Base-by-base conservation (phyloP, 2,329 filamentous ascomycete genomes). In the Hymenotorrendiella dingleyae region DNA sequence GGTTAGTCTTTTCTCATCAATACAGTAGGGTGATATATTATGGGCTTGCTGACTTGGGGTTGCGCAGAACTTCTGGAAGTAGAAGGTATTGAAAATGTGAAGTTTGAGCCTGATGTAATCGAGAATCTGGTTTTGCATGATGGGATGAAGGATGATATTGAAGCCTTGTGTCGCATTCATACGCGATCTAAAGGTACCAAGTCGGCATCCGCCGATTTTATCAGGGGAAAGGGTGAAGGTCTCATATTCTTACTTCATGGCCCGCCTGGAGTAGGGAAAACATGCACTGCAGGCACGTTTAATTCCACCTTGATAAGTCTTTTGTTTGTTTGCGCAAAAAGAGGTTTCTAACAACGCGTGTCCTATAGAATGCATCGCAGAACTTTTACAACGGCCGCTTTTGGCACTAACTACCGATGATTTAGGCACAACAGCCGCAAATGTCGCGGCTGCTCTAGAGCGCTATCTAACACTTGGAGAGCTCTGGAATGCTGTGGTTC, bases 401-500 rank as follows among this genome's bases (percentile, higher is more conserved):
- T 21, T 50, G 17, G 22, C 28, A 8, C 24, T 56, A 61, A 66
- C 67, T 37, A 66, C 65, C 17, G 68, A 70, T 30, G 70, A 73
- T 48, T 60, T 76, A 12, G 72, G 72, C 21, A 64, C 64, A 36
- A 63, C 63, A 27, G 61, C 71, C 0, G 59, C 60, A 1, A 53
- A 60, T 7, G 59, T 76, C 5, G 70, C 71, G 10, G 53, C 61
- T 12, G 68, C 68, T 34, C 58, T 77, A 41, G 65, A 67, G 42
- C 58, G 62, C 10, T 59, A 66, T 16, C 70, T 77, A 23, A 61
- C 66, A 42, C 66, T 71, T 49, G 72, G 70, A 2, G 63, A 63
- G 0, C 63, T 64, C 12, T 76, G 72, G 72, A 63, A 67, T 26
- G 70, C 68, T 9, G 66, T 75, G 7, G 55, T 74, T 10, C 61